phyloP scores from a whole-genome alignment of 176 grass and related monocot genomes.

The Coix lacrymajobi region DNA sequence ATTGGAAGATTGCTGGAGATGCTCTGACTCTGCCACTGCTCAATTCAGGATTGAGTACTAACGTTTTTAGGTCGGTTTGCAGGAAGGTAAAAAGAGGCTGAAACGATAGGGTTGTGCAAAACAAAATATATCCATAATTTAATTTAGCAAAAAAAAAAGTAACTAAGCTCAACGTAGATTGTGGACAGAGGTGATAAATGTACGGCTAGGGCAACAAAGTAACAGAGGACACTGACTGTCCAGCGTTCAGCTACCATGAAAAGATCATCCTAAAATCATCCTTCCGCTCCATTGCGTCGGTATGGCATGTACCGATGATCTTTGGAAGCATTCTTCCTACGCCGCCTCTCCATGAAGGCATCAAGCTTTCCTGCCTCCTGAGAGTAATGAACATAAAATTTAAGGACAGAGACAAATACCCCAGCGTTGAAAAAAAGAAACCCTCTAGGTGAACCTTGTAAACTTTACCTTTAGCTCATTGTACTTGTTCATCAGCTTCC shows the following conservation, averaged over 20 bases:
- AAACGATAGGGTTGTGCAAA: not conserved
- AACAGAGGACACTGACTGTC: not conserved
- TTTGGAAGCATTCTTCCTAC: conserved; percentile 86
- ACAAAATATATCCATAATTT: not conserved
- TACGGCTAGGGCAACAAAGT: not conserved
- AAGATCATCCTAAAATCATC: not conserved
- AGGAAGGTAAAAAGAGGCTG: conserved; percentile 1
- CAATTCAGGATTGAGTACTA: not conserved
- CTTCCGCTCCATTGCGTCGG: conserved; percentile 24
- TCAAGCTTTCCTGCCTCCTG: conserved; percentile 85
- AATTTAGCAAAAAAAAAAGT: not conserved
- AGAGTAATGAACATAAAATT: not conserved
- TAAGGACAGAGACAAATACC: not conserved
- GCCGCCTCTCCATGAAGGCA: conserved; percentile 71
- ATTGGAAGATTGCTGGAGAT: too few relatives aligned
- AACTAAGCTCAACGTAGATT: not conserved
- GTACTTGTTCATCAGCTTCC: conserved; percentile 81
- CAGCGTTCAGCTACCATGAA: not conserved
- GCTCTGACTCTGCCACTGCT: not conserved
- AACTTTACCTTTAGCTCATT: conserved; percentile 82
- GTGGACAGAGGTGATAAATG: not conserved
- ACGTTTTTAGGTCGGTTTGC: not conserved
- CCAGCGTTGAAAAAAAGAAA: not conserved
- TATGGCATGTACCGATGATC: conserved; percentile 97
- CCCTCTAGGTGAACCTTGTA: not conserved